Evolutionary conservation across 495 filamentous ascomycete species (phyloP).

Genomic region (Aspergillus funiculosus): DNA sequence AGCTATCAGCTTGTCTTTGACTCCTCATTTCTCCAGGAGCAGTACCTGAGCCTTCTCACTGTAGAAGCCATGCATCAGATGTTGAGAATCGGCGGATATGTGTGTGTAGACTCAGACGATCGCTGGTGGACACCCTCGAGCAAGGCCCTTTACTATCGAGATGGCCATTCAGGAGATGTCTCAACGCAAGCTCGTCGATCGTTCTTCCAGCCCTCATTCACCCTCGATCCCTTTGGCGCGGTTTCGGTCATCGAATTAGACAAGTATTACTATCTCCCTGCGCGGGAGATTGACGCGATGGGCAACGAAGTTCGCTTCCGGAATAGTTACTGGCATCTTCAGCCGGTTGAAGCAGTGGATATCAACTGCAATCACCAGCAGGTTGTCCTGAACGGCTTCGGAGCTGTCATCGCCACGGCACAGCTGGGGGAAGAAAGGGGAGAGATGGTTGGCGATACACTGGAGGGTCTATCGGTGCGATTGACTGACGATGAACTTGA

Average conservation of each 20-base stretch:
- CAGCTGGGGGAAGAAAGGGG: constrained; percentile 22
- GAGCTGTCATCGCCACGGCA: constrained; percentile 17
- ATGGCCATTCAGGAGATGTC: not conserved
- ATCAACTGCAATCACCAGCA: constrained; percentile 17
- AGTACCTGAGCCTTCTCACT: too few relatives aligned
- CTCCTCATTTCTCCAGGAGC: not conserved
- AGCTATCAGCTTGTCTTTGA: not conserved
- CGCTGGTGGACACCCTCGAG: not conserved
- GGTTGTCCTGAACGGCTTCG: constrained; percentile 16
- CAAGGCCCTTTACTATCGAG: too few relatives aligned
- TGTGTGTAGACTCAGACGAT: not conserved
- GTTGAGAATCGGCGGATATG: not conserved
- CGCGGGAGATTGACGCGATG: constrained; percentile 4
- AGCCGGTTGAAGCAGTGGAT: constrained; percentile 13
- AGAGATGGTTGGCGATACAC: constrained; percentile 18
- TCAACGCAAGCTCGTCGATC: not conserved
- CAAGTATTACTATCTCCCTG: too few relatives aligned
- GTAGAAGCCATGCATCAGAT: too few relatives aligned
- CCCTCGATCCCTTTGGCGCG: not conserved
- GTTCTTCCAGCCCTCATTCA: not conserved
- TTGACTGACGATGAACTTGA: constrained; percentile 2
- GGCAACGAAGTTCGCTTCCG: not conserved
- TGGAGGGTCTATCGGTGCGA: constrained; percentile 11
- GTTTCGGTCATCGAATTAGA: too few relatives aligned
- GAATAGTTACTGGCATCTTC: constrained; percentile 16